Evolutionary conservation across 164 flowering plant species (phyloP), one percentile per base, ranked within the genome.

Genomic region (Stephania yunnanensis): DNA sequence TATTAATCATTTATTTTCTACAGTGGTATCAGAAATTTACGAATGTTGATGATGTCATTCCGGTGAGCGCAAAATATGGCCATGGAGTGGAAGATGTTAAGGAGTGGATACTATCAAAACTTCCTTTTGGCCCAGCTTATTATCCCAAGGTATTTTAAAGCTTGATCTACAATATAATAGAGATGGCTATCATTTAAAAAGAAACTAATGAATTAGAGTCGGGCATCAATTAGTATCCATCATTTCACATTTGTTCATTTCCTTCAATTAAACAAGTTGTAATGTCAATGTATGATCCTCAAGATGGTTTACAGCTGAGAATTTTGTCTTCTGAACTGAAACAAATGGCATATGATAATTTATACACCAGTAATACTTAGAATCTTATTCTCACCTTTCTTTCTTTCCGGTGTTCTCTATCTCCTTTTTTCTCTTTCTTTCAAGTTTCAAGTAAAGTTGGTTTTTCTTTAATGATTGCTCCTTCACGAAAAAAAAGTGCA

Each of bases 21-120:
- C 91, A 96, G 99, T 96, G 98, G 97, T 94, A 90, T 84, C 88
- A 96, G 80, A 96, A 96, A 78, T 90, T 87, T 78, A 89, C 95
- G 8, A 86, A 89, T 74, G 94, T 82, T 73, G 98, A 96, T 83
- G 98, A 96, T 77, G 95, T 96, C 69, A 96, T 96, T 81, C 98
- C 97, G 70, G 97, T 92, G 77, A 94, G 98, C 87, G 97, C 99
- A 53, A 96, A 96, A 82, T 92, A 81, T 87, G 98, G 97, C 52
- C 94, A 94, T 71, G 99, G 99, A 52, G 94, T 96, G 69, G 92
- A 91, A 70, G 98, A 94, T 84, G 85, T 96, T 72, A 96, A 89
- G 82, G 90, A 89, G 15, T 96, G 99, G 99, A 90, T 94, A 77
- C 75, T 96, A 30, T 92, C 98, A 45, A 96, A 96, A 83, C 92